A percentile compares a stretch with the other conserved stretches of the same genome.
These are phyloP conservation scores for Pseudodiploospora longispora DNA, from an alignment of 2,329 filamentous ascomycete genomes.

Conservation along the genomic window DNA sequence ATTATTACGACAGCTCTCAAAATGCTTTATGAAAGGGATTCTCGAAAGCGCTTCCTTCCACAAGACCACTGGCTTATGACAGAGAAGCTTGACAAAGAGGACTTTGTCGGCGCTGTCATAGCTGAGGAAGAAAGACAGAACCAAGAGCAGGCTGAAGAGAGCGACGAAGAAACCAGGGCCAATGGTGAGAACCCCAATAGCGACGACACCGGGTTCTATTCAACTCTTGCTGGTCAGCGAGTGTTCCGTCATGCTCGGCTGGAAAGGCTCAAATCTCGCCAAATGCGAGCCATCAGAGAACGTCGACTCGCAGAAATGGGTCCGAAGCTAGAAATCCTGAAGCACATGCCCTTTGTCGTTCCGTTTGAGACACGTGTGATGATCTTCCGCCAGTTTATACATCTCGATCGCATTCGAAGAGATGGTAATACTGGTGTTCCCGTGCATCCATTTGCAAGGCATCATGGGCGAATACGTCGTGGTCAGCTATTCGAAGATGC, in stretches of 20 bases:
- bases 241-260: slow-evolving; percentile 55
- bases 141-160: slow-evolving; percentile 33
- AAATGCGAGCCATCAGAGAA: slow-evolving; percentile 59
- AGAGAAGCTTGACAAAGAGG: slow-evolving; percentile 74
- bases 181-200: slow-evolving; percentile 25
- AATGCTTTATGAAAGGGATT: slow-evolving; percentile 90
- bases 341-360: slow-evolving; percentile 96
- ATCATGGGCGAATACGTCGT: slow-evolving; percentile 73
- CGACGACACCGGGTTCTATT: slow-evolving; percentile 17
- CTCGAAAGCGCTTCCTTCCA: slow-evolving; percentile 74
- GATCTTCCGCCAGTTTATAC: slow-evolving; percentile 90
- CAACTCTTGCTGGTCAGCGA: slow-evolving; percentile 44
- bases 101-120: slow-evolving; percentile 80
- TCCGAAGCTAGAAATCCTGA: slow-evolving; percentile 79
- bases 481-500: slow-evolving; percentile 80
- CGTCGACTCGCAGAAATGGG: slow-evolving; percentile 71
- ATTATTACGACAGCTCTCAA: slow-evolving; percentile 72
- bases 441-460: slow-evolving; percentile 38
- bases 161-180: slow-evolving; percentile 18
- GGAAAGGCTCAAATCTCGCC: slow-evolving; percentile 55
- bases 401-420: slow-evolving; percentile 48
- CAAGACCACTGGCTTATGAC: slow-evolving; percentile 93
- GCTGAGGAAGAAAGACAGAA: slow-evolving; percentile 76
- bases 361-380: slow-evolving; percentile 86
- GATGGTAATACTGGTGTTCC: slow-evolving; percentile 11